phyloP scores from a whole-genome alignment of 768 basidiomycete genomes.

The Gautieria morchelliformis region DNA sequence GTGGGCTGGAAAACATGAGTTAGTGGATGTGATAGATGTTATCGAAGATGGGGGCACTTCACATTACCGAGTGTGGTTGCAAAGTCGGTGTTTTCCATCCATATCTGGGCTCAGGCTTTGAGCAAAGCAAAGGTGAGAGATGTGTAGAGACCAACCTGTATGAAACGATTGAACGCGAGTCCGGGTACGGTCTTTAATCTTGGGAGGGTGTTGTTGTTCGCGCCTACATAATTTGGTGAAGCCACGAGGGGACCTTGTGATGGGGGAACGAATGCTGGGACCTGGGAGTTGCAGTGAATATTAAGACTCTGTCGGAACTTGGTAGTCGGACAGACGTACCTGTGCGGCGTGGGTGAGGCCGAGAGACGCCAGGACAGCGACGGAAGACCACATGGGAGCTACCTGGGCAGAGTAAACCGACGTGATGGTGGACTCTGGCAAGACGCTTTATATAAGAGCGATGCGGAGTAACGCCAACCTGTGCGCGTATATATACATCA shows the following conservation, averaged over 20 bases:
- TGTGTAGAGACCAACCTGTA: slow-evolving; percentile 18
- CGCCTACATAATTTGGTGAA: slow-evolving; percentile 28
- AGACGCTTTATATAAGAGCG: too few relatives aligned
- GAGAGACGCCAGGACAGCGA: too few relatives aligned
- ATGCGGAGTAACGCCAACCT: too few relatives aligned
- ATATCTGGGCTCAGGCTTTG: slow-evolving; percentile 29
- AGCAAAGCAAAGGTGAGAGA: background rate
- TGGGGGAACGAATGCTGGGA: slow-evolving; percentile 19
- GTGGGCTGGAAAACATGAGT: slow-evolving; percentile 6
- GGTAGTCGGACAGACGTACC: too few relatives aligned
- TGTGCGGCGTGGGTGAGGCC: too few relatives aligned
- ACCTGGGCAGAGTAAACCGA: too few relatives aligned
- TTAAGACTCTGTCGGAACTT: too few relatives aligned
- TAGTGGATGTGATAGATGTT: background rate
- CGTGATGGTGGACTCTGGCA: too few relatives aligned
- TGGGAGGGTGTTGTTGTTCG: slow-evolving; percentile 33
- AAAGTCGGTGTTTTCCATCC: slow-evolving; percentile 58
- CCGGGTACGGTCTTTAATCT: slow-evolving; percentile 31
- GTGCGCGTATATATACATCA: too few relatives aligned
- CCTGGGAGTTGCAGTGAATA: too few relatives aligned
- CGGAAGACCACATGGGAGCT: too few relatives aligned
- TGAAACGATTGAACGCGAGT: slow-evolving; percentile 37
- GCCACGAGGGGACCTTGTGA: slow-evolving; percentile 21
- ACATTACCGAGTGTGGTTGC: slow-evolving; percentile 16
- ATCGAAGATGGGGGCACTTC: background rate